phyloP scores from a whole-genome alignment of 1,284 basidiomycete species.

The Omphalotus olearius region DNA sequence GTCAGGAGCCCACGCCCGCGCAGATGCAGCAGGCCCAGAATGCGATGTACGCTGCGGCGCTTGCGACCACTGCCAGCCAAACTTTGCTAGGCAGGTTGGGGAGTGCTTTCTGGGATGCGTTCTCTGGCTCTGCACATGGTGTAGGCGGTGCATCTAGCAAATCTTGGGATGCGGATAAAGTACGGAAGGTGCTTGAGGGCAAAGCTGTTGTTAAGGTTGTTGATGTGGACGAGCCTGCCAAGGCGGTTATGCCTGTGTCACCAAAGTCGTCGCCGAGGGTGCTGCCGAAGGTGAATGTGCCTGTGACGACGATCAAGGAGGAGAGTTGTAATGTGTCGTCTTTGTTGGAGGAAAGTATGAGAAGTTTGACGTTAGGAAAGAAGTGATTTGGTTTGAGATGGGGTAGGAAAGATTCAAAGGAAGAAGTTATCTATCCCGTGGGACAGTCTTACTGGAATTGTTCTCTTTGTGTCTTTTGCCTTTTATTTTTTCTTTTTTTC shows the following conservation, averaged over 20 bases:
- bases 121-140: constrained; percentile 39
- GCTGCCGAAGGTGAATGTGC: background rate
- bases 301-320: background rate
- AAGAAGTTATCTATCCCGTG: too few relatives aligned
- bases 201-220: constrained; percentile 71
- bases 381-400: constrained; percentile 12
- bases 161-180: constrained; percentile 71
- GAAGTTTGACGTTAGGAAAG: constrained; percentile 24
- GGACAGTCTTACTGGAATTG: too few relatives aligned
- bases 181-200: constrained; percentile 71
- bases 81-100: constrained; percentile 65
- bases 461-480: too few relatives aligned
- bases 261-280: background rate
- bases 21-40: too few relatives aligned
- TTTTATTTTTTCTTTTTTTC: too few relatives aligned
- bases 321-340: constrained; percentile 5
- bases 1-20: background rate
- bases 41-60: constrained; percentile 35
- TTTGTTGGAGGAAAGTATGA: constrained; percentile 30
- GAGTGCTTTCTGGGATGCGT: constrained; percentile 78
- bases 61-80: constrained; percentile 66
- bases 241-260: background rate
- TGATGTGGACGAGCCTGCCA: constrained; percentile 47
- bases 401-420: too few relatives aligned
- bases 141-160: constrained; percentile 15